Conservation (phyloP, 768 basidiomycete species). For the Lentinula edodes region DNA sequence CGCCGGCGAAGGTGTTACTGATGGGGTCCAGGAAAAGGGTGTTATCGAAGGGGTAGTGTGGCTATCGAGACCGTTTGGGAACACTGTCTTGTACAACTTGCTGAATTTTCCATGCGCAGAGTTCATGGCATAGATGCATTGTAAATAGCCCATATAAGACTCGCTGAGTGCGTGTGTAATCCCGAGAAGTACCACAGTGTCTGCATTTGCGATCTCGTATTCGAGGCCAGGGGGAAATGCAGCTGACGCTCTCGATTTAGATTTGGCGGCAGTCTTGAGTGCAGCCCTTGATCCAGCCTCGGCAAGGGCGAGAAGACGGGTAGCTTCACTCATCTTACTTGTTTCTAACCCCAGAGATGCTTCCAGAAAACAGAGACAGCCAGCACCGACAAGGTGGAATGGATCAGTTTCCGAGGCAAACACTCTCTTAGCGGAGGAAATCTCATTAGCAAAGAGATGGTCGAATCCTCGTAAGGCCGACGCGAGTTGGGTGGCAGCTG, state of each 20-base stretch:
- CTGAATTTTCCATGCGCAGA: conserved; percentile 73
- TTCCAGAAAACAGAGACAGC: conserved; percentile 69
- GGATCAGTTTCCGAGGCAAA: conserved; percentile 46
- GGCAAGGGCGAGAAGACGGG: conserved; percentile 45
- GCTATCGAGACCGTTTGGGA: conserved; percentile 52
- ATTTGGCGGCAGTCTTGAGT: conserved; percentile 18
- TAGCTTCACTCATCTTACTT: conserved; percentile 60
- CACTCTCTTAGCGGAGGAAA: conserved; percentile 44
- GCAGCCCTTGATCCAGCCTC: conserved; percentile 59
- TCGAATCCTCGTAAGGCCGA: conserved; percentile 55
- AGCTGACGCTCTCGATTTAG: conserved; percentile 29
- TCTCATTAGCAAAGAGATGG: conserved; percentile 62
- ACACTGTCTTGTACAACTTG: conserved; percentile 64
- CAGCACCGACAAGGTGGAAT: conserved; percentile 68
- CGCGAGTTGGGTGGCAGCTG: conserved; percentile 16
- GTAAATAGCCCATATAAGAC: conserved; percentile 73
- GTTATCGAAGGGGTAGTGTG: conserved; percentile 32
- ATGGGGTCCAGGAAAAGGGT: conserved; percentile 28
- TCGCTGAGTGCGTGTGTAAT: conserved; percentile 71
- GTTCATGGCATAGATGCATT: conserved; percentile 45
- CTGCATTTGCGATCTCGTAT: conserved; percentile 73
- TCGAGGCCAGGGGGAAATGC: conserved; percentile 40
- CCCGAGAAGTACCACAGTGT: conserved; percentile 65
- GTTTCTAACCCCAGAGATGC: conserved; percentile 82
- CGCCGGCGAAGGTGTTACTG: conserved; percentile 10